These are phyloP conservation scores for Termitomyces sp. DNA, from an alignment of 768 basidiomycete species.

Conservation along the genomic window DNA sequence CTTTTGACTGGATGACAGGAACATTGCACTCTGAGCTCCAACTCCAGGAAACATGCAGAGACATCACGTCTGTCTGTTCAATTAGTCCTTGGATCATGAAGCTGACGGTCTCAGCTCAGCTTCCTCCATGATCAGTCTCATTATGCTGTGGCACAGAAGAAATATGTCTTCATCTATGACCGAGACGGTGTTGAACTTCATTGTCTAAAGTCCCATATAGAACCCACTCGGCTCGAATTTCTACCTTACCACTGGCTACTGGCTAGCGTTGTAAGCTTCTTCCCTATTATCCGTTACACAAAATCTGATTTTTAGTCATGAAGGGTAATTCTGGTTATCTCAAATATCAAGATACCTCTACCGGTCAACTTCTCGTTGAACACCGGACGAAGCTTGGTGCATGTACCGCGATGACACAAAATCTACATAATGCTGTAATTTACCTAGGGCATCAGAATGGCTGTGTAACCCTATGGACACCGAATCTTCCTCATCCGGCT, in stretches of 20 bases:
- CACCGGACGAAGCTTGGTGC: conserved; percentile 89
- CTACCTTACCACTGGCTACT: conserved; percentile 96
- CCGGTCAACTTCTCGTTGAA: conserved; percentile 78
- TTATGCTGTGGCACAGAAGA: conserved; percentile 94
- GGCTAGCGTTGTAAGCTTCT: conserved; percentile 63
- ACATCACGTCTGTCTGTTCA: conserved; percentile 70
- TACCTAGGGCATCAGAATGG: conserved; percentile 95
- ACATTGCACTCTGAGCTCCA: conserved; percentile 84
- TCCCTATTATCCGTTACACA: neutral
- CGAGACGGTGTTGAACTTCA: conserved; percentile 91
- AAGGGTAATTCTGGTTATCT: conserved; percentile 87
- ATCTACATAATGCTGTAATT: conserved; percentile 88
- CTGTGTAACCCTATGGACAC: conserved; percentile 94
- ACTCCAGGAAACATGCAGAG: conserved; percentile 83
- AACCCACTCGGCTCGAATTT: conserved; percentile 87
- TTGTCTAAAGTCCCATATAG: conserved; percentile 75
- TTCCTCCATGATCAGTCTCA: conserved; percentile 92
- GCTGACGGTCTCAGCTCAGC: conserved; percentile 28
- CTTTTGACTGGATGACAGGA: conserved; percentile 91
- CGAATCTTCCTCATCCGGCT: conserved; percentile 86
- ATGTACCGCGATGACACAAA: conserved; percentile 84
- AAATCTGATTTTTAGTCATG: neutral
- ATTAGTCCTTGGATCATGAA: neutral
- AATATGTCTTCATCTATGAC: conserved; percentile 96
- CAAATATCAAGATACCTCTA: conserved; percentile 97